These are phyloP conservation scores for Rubia balearica DNA, from an alignment of 305 asterid genomes.

Conservation along the genomic window DNA sequence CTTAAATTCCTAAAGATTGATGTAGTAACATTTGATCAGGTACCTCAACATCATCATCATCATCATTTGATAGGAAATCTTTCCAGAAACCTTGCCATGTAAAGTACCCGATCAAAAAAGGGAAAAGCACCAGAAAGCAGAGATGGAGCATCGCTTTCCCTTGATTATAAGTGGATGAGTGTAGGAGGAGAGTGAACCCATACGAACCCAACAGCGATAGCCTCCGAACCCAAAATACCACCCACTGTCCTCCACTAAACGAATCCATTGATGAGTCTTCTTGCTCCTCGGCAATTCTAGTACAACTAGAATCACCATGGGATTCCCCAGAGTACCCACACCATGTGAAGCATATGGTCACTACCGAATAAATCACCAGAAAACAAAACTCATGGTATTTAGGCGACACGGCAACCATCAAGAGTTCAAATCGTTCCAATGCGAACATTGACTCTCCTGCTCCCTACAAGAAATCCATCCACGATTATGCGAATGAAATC, in stretches of 20 bases:
- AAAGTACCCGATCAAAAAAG: no score
- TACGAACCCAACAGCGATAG: neutral
- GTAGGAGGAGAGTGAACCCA: no score
- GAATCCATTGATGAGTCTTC: neutral
- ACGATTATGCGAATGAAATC: rapidly evolving
- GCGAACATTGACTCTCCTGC: neutral
- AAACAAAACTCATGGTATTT: neutral
- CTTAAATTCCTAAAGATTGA: no score
- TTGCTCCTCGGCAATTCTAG: neutral
- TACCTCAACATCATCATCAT: no score
- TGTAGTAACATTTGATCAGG: no score
- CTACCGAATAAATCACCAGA: neutral
- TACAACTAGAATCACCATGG: neutral
- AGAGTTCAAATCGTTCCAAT: neutral
- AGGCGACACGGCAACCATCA: neutral
- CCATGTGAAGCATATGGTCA: neutral
- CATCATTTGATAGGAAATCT: no score
- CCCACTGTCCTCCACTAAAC: neutral
- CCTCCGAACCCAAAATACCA: neutral
- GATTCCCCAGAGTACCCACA: neutral
- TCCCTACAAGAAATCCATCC: no score
- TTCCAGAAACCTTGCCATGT: no score
- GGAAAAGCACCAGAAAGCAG: no score
- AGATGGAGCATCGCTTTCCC: no score
- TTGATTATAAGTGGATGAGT: no score